A percentile compares a stretch with the other conserved stretches of the same genome.
Conservation (phyloP, 805 yeast genomes). For the Candida palmyrensis region DNA sequence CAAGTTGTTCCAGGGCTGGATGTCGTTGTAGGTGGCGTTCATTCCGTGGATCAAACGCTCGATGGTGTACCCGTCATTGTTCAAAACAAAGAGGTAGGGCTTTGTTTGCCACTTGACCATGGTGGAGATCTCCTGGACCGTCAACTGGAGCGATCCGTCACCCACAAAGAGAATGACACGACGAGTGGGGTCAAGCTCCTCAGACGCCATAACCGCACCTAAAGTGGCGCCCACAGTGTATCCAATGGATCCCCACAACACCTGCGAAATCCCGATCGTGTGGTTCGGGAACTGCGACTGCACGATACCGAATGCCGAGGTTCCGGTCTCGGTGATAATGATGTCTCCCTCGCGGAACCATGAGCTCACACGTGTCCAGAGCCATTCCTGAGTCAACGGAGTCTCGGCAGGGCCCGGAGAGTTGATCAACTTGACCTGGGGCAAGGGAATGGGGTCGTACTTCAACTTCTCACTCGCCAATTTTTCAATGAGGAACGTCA, state of each 20-base stretch:
- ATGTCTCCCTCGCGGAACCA: conserved; percentile 66
- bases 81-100: conserved; percentile 65
- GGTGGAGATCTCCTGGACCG: conserved; percentile 70
- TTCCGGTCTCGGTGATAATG: conserved; percentile 68
- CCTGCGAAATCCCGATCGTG: conserved; percentile 66
- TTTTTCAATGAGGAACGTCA: conserved; percentile 36
- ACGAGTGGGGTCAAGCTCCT: conserved; percentile 54
- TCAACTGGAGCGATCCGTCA: conserved; percentile 72
- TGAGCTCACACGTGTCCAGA: conserved; percentile 60
- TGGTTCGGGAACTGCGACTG: conserved; percentile 60
- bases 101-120: conserved; percentile 61
- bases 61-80: conserved; percentile 72
- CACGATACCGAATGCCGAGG: conserved; percentile 68
- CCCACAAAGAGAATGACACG: conserved; percentile 68
- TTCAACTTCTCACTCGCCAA: conserved; percentile 34
- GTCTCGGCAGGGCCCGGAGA: conserved; percentile 30
- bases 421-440: conserved; percentile 43
- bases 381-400: conserved; percentile 53
- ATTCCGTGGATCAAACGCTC: conserved; percentile 72
- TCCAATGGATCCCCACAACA: conserved; percentile 74
- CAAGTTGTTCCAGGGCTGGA: conserved; percentile 67
- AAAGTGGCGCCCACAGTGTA: conserved; percentile 61
- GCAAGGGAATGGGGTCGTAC: conserved; percentile 53
- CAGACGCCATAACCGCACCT: conserved; percentile 67
- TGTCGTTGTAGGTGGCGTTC: conserved; percentile 57